Conservation (phyloP, 192 early-diverging fungal species). For the Coemansia pectinata region DNA sequence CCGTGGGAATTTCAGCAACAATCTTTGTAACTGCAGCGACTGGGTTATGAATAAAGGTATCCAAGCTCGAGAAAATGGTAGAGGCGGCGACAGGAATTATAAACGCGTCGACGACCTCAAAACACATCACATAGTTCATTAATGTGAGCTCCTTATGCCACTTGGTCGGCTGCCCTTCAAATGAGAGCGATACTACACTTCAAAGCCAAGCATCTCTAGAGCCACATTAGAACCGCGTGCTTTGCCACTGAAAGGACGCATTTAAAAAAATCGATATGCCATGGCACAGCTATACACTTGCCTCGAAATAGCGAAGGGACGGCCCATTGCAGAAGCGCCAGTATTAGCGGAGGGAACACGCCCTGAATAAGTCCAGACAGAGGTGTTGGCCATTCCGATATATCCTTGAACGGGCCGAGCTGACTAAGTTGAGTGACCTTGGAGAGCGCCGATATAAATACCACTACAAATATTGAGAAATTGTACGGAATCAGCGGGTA, state of each 20-base stretch:
- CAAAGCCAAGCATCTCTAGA: neutral
- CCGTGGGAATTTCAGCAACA: constrained; percentile 2
- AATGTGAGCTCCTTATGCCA: constrained; percentile 13
- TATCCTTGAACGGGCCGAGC: constrained; percentile 4
- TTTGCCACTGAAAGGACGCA: neutral
- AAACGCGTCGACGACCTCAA: constrained; percentile 12
- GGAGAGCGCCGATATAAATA: constrained; percentile 13
- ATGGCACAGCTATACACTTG: neutral
- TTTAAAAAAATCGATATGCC: neutral
- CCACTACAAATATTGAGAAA: neutral
- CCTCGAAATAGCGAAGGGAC: neutral
- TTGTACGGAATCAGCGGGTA: neutral
- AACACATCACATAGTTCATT: constrained; percentile 15
- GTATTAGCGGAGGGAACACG: constrained; percentile 14
- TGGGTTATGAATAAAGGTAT: constrained; percentile 8
- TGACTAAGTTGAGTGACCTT: constrained; percentile 2
- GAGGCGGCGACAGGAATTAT: constrained; percentile 3
- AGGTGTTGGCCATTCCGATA: constrained; percentile 11
- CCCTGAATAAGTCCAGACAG: constrained; percentile 12
- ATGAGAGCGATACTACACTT: constrained; percentile 1
- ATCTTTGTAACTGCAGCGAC: constrained; percentile 5
- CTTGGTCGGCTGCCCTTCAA: constrained; percentile 8
- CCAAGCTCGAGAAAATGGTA: constrained; percentile 8
- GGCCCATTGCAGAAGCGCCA: constrained; percentile 7
- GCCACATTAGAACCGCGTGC: neutral